Base-by-base conservation (phyloP, 768 basidiomycete genomes). In the Hebeloma cylindrosporum region DNA sequence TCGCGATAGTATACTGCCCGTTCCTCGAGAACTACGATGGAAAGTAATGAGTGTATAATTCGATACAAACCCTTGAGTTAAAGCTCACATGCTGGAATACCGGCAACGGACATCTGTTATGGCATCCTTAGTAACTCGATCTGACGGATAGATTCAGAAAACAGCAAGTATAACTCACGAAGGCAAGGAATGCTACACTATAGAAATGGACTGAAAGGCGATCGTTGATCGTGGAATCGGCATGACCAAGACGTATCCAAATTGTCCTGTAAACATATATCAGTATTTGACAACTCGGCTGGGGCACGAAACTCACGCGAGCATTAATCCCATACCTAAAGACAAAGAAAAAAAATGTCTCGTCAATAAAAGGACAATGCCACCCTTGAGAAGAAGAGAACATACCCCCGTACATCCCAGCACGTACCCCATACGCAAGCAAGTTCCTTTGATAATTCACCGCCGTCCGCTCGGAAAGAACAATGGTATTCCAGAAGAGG, bases 1-100 rank as follows among this genome's bases (percentile, higher is more conserved):
- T 83, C 82, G 18, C 79, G 74, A 36, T 71, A 65, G 57, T 78
- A 83, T 0, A 80, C 78, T 4, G 74, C 57, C 13, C 79, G 73
- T 56, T 82, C 78, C 54, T 83, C 79, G 16, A 83, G 66, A 59
- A 77, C 72, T 73, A 51, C n/a, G n/a, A 28, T n/a, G n/a, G n/a
- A n/a, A n/a, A n/a, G n/a, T n/a, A n/a, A n/a, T 4, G 18, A 10
- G 30, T 8, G 10, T 31, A 28, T 34, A 14, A 41, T 35, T 14
- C 7, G 17, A 14, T 26, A 21, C 2, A 9, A 21, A 16, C 8
- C 3, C 7, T 10, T 18, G 23, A 26, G 4, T 28, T 3, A 21
- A 17, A 3, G 52, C 67, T 31, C 49, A 72, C 71, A 80, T 20
- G 72, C 59, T 2, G 79, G 81, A 29, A 82, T 80, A 14, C 80